Percentiles rank a stretch among this genome's conserved stretches.
phyloP scores from a whole-genome alignment of 352 stramenopile species.

The Globisporangium nunn region DNA sequence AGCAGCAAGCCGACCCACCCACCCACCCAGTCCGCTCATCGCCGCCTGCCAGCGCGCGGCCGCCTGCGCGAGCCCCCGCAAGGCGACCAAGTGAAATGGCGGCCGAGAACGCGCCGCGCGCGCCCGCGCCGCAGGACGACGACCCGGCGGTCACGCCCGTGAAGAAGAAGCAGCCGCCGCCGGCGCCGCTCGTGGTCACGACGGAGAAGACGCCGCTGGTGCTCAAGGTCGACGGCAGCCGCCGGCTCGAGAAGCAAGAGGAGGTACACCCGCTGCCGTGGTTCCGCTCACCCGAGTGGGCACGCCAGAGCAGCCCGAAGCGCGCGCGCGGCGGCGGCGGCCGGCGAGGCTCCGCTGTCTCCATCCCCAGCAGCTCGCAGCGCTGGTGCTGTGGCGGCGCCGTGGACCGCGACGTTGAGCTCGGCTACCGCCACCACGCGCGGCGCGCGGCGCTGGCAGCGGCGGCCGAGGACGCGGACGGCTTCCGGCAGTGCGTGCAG shows the following conservation, averaged over 20 bases:
- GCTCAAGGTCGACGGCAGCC: conserved; percentile 22
- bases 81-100: too few relatives aligned
- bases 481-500: conserved; percentile 65
- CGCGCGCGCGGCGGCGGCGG: not conserved
- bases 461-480: conserved; percentile 28
- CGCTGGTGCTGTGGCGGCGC: not conserved
- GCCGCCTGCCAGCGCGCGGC: too few relatives aligned
- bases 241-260: conserved; percentile 15
- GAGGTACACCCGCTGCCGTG: conserved; percentile 70
- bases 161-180: too few relatives aligned
- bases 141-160: too few relatives aligned
- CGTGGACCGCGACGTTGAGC: conserved; percentile 27
- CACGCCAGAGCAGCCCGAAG: conserved; percentile 16
- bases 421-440: conserved; percentile 19
- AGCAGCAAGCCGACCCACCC: too few relatives aligned
- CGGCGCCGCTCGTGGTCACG: not conserved
- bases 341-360: not conserved
- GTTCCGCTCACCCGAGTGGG: conserved; percentile 69
- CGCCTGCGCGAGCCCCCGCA: too few relatives aligned
- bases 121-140: too few relatives aligned
- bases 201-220: conserved; percentile 32
- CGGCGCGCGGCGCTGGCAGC: conserved; percentile 11
- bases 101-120: too few relatives aligned
- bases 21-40: too few relatives aligned
- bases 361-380: conserved; percentile 1